Percentiles rank a stretch among this genome's conserved stretches.
Conservation (phyloP, 2,329 filamentous ascomycete genomes). For the Arthrobotrys entomopaga region DNA sequence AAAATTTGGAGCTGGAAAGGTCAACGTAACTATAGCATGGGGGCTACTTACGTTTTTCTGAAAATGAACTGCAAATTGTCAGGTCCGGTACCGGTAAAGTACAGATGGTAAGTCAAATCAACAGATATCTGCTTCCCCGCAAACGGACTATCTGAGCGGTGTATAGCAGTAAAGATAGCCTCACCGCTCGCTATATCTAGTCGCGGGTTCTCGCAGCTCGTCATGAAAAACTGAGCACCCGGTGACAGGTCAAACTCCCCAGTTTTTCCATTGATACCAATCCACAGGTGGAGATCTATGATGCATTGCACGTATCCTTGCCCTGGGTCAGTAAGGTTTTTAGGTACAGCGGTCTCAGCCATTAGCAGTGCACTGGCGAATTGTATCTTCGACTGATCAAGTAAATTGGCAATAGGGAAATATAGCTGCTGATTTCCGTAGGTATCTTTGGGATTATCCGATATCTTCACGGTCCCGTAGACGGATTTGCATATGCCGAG, state of each 20-base stretch:
- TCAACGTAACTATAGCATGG: background rate
- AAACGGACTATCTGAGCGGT: background rate
- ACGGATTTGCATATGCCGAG: too few species aligned
- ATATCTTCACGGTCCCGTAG: too few species aligned
- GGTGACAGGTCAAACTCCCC: background rate
- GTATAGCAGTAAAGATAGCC: too few species aligned
- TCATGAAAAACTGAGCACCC: background rate
- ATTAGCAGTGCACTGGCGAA: too few species aligned
- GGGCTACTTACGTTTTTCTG: constrained; percentile 1
- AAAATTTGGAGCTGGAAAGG: background rate
- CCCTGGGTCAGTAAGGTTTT: too few species aligned
- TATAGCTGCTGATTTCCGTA: too few species aligned
- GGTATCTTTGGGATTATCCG: too few species aligned
- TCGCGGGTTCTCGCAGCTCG: background rate
- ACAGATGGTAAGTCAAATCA: background rate
- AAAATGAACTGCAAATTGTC: background rate
- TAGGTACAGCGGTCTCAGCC: too few species aligned
- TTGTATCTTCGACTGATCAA: too few species aligned
- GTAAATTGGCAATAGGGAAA: too few species aligned
- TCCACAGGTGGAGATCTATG: background rate
- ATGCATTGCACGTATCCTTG: too few species aligned
- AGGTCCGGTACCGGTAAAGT: background rate
- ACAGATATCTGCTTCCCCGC: background rate
- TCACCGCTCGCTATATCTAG: too few species aligned
- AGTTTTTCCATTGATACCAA: background rate